phyloP scores from a whole-genome alignment of 306 rosid species.

The Dalbergia oliveri region DNA sequence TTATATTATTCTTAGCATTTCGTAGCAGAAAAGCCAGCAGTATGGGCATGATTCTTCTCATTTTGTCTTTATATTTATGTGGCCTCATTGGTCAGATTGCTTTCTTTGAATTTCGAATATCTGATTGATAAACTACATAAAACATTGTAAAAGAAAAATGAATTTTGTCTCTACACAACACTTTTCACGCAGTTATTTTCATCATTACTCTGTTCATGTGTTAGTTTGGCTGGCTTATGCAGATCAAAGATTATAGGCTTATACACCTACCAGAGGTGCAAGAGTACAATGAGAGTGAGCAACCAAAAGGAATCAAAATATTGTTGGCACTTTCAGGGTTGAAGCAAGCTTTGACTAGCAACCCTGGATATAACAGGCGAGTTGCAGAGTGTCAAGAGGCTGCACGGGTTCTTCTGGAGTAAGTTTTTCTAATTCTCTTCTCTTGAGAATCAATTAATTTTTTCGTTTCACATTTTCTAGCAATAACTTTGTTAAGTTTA shows the following conservation, averaged over 20 bases:
- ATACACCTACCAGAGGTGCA: constrained; percentile 58
- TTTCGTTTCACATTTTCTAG: background rate
- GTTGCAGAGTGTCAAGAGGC: constrained; percentile 94
- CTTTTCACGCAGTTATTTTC: background rate
- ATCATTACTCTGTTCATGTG: constrained; percentile 43
- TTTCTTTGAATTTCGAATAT: constrained; percentile 29
- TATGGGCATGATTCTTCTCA: too few species aligned
- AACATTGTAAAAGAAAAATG: constrained; percentile 16
- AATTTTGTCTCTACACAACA: constrained; percentile 27
- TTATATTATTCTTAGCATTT: constrained; percentile 3
- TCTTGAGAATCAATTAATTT: constrained; percentile 3
- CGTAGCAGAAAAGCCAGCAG: background rate
- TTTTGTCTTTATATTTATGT: too few species aligned
- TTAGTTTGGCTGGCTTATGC: constrained; percentile 54
- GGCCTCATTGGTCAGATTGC: background rate
- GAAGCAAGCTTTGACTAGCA: constrained; percentile 79
- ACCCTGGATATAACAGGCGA: constrained; percentile 89
- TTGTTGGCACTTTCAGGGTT: constrained; percentile 93
- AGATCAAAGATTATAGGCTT: constrained; percentile 83
- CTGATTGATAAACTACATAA: constrained; percentile 14
- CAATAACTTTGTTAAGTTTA: constrained; percentile 1
- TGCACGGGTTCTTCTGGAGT: constrained; percentile 79
- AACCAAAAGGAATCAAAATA: constrained; percentile 65
- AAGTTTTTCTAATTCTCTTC: constrained; percentile 42
- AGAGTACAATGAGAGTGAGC: constrained; percentile 46